Evolutionary conservation across 306 rosid genomes (phyloP), one percentile per base, ranked within the genome.

Genomic region (Ochetophila trinervis): DNA sequence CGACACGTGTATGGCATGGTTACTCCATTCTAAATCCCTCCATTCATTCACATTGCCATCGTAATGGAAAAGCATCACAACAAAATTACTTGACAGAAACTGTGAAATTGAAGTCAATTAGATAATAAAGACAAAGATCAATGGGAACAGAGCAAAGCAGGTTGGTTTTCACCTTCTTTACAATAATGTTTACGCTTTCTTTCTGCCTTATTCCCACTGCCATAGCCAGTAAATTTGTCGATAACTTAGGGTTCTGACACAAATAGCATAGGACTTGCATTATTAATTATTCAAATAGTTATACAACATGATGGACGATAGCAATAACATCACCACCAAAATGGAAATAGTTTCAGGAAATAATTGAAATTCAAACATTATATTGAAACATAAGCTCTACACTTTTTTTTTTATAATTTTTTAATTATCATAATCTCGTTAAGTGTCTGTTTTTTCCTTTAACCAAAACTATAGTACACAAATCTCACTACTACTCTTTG

Each of bases 151-250:
- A 32, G 22, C 21, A 19, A 63, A 35, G 27, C 8, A 30, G 22
- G 3, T 6, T 62, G 24, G 34, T n/a, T 54, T 36, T 63, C 65
- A 88, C 96, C 95, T 85, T 91, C 70, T 80, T 72, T 52, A 91
- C 80, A 71, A 91, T 86, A 52, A 65, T 71, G 56, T 82, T 78
- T 18, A 88, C 96, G 60, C 78, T 65, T 49, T 79, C 77, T 75
- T 85, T 91, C 65, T 86, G 96, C 63, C 73, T 85, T 70, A 86
- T 78, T 63, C 95, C 97, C 59, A 76, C 91, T 32, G 96, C 80
- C 65, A 91, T 80, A 49, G 95, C 96, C 76, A 91, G 66, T 79
- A 91, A 82, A 76, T 78, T 86, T 74, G 72, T 66, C 19, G 88
- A 74, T 58, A 22, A 63, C 72, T 68, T 85, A 16, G 78, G 60